These are phyloP conservation scores for Venturiaceae sp. DNA, from an alignment of 2,329 filamentous ascomycete species.

Conservation along the genomic window DNA sequence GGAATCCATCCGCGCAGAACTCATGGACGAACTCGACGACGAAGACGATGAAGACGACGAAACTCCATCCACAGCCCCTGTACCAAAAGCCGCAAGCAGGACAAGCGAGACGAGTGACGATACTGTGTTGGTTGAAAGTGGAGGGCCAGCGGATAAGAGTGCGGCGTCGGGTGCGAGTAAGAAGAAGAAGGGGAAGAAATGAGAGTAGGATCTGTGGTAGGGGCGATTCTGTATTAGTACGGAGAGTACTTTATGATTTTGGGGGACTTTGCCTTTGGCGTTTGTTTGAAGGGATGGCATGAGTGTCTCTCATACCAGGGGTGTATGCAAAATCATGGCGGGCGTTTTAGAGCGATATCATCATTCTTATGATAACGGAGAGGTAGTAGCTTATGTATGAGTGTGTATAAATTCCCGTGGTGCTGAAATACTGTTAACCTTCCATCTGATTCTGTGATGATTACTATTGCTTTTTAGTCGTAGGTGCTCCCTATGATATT, in stretches of 20 bases:
- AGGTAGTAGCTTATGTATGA: no score
- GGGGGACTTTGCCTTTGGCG: background rate
- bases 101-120: slow-evolving; percentile 52
- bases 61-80: slow-evolving; percentile 15
- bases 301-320: background rate
- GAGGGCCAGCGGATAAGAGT: slow-evolving; percentile 31
- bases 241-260: no score
- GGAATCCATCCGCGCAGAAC: slow-evolving; percentile 60
- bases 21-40: slow-evolving; percentile 76
- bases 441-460: no score
- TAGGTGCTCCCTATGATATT: no score
- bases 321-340: background rate
- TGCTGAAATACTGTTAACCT: no score
- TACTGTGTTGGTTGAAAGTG: slow-evolving; percentile 66
- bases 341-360: background rate
- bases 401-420: no score
- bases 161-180: slow-evolving; percentile 32
- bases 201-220: slow-evolving; percentile 11
- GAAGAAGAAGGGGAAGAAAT: slow-evolving; percentile 59
- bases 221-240: background rate
- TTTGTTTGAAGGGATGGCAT: background rate
- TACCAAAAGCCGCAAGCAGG: slow-evolving; percentile 6
- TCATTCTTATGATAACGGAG: background rate
- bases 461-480: no score
- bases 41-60: slow-evolving; percentile 24